Evolutionary conservation across 441 rosid species (phyloP).

Genomic region (Hura crepitans): DNA sequence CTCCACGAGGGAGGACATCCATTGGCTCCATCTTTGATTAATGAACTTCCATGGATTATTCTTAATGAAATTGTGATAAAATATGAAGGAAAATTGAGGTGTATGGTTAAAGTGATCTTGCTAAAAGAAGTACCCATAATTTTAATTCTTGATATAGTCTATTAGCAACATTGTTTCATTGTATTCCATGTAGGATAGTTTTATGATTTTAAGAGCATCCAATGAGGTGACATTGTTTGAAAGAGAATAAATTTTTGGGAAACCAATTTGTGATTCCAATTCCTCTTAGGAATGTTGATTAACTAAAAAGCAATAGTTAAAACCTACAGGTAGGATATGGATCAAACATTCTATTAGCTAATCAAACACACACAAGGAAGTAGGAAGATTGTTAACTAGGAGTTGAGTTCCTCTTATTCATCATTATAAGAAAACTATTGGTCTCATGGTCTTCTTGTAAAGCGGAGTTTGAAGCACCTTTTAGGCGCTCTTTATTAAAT

Average conservation of each 20-base stretch:
- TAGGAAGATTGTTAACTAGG: not conserved
- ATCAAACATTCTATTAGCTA: not conserved
- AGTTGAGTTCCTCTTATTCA: not conserved
- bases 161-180: not conserved
- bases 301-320: not conserved
- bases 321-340: not conserved
- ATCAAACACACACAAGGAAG: not conserved
- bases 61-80: not conserved
- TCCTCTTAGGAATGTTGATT: not conserved
- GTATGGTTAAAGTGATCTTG: not conserved
- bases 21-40: not conserved
- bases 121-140: not conserved
- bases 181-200: not conserved
- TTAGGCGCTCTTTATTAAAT: no score
- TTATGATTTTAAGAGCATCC: not conserved
- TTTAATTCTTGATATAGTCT: not conserved
- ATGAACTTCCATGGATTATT: not conserved
- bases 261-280: no score
- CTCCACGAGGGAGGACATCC: not conserved
- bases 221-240: not conserved
- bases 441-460: not conserved
- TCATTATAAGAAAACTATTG: not conserved
- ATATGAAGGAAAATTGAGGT: not conserved
- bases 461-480: no score
- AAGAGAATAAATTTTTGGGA: not conserved